These are phyloP conservation scores for Marasmius tenuissimus DNA, from an alignment of 1,284 basidiomycete species.

Conservation along the genomic window DNA sequence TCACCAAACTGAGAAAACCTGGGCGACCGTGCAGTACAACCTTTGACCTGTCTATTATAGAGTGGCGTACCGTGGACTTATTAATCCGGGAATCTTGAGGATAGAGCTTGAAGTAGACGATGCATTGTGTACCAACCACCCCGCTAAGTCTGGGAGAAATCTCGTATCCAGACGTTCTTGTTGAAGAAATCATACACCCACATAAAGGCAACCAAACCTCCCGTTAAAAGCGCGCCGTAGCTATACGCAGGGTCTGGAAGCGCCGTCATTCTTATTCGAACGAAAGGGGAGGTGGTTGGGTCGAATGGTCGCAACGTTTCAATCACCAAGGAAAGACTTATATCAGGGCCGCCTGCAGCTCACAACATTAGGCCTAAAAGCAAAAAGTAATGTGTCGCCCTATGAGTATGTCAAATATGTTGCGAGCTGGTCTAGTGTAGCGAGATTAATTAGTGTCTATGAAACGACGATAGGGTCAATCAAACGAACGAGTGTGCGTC, in stretches of 20 bases:
- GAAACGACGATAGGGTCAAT: too few relatives aligned
- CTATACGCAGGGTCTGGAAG: neutral
- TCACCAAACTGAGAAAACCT: constrained; percentile 32
- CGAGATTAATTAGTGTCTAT: too few relatives aligned
- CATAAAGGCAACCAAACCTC: neutral
- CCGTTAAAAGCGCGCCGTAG: neutral
- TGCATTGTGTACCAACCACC: constrained; percentile 39
- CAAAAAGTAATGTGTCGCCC: too few relatives aligned
- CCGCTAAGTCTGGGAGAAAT: constrained; percentile 39
- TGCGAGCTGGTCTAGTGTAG: too few relatives aligned
- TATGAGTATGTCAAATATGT: too few relatives aligned
- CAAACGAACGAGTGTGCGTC: too few relatives aligned
- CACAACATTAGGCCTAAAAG: too few relatives aligned
- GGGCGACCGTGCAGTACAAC: neutral
- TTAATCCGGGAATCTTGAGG: constrained; percentile 29
- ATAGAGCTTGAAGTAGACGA: constrained; percentile 44
- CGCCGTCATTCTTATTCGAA: neutral
- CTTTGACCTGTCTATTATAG: neutral
- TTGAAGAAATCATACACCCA: neutral
- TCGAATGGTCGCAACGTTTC: too few relatives aligned
- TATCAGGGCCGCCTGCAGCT: too few relatives aligned
- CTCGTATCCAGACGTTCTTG: neutral
- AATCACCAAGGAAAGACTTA: too few relatives aligned
- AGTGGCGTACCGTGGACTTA: constrained; percentile 36
- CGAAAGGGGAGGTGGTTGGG: neutral